These are phyloP conservation scores for Eragrostis curvula DNA, from an alignment of 176 grass and related monocot species.

Conservation along the genomic window DNA sequence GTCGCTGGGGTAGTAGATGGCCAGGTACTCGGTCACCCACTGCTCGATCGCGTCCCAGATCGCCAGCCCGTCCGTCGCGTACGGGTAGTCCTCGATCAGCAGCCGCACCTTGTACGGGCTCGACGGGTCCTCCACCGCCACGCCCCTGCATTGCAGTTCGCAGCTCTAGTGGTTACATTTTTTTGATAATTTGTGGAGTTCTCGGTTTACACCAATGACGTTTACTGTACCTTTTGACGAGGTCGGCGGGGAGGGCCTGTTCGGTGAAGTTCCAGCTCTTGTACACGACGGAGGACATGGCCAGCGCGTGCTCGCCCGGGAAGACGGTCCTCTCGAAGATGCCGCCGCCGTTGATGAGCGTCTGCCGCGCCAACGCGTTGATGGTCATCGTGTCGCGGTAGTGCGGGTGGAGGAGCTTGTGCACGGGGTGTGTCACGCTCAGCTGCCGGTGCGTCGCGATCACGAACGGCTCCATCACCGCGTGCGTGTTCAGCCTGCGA, in stretches of 20 bases:
- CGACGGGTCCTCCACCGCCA: constrained; percentile 51
- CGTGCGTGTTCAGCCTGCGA: constrained; percentile 78
- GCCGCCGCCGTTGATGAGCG: constrained; percentile 76
- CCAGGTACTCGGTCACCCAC: constrained; percentile 70
- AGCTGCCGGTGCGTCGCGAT: constrained; percentile 76
- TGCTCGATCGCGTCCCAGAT: constrained; percentile 72
- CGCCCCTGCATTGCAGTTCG: constrained; percentile 34
- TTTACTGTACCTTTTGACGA: constrained; percentile 53
- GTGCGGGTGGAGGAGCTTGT: constrained; percentile 79
- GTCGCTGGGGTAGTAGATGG: constrained; percentile 70
- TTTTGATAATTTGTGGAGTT: no score
- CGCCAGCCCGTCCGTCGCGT: constrained; percentile 64
- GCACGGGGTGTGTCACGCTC: constrained; percentile 67
- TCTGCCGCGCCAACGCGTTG: constrained; percentile 79
- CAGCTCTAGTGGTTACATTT: no score
- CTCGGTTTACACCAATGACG: background rate
- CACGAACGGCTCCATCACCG: constrained; percentile 79
- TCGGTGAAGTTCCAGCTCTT: constrained; percentile 69
- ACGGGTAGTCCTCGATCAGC: constrained; percentile 73
- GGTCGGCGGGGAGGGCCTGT: constrained; percentile 67
- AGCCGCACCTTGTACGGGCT: constrained; percentile 60
- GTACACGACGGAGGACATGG: constrained; percentile 66
- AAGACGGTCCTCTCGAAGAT: constrained; percentile 78
- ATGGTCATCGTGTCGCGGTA: constrained; percentile 86
- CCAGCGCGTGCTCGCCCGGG: constrained; percentile 62